Evolutionary conservation across 192 early-diverging fungal genomes (phyloP).

Genomic region (Umbelopsis sp.): DNA sequence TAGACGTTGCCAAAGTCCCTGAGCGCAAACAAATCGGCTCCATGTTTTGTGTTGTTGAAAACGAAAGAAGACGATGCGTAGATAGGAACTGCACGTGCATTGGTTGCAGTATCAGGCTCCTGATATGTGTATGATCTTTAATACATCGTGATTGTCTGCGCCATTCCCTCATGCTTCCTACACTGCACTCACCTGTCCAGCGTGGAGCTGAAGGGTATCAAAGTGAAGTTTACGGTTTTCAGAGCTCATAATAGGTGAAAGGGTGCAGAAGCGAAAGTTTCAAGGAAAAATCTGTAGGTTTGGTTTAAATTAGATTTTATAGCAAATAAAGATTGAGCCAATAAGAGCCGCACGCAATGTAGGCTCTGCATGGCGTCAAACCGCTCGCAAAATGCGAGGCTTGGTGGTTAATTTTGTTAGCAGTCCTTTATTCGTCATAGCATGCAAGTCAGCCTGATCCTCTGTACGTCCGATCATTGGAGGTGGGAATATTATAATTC

Average conservation of each 20-base stretch:
- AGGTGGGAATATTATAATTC: too few species aligned
- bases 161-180: neutral
- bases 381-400: neutral
- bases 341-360: neutral
- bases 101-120: slow-evolving; percentile 60
- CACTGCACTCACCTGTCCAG: slow-evolving; percentile 58
- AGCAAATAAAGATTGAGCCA: neutral
- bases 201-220: slow-evolving; percentile 92
- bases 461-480: too few species aligned
- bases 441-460: too few species aligned
- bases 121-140: neutral
- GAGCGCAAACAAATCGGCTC: slow-evolving; percentile 79
- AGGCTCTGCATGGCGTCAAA: neutral
- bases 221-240: slow-evolving; percentile 57
- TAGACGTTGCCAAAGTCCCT: slow-evolving; percentile 83
- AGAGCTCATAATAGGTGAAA: slow-evolving; percentile 2
- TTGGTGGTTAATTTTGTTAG: too few species aligned
- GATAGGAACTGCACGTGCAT: slow-evolving; percentile 87
- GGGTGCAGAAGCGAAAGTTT: neutral
- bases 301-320: neutral
- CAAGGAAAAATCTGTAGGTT: too few species aligned
- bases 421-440: too few species aligned
- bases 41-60: slow-evolving; percentile 82
- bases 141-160: too few species aligned
- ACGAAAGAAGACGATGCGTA: slow-evolving; percentile 87